Evolutionary conservation across 371 early-diverging fungal species (phyloP), one percentile per base, ranked within the genome.

Genomic region (Apophysomyces sp.): DNA sequence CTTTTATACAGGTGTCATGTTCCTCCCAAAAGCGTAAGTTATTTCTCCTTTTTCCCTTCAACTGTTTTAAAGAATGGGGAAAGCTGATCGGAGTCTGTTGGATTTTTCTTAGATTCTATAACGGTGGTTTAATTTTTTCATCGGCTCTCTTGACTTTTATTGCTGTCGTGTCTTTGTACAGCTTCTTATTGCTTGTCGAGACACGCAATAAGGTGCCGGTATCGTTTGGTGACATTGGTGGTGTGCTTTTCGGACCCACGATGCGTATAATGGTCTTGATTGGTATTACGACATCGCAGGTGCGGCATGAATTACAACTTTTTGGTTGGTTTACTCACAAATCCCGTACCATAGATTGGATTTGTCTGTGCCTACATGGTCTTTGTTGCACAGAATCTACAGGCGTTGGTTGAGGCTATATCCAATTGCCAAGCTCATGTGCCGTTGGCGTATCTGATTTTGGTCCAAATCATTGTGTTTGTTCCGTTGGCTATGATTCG

Each of bases 281-380:
- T 2, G 80, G 87, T 1, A 92, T 94, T 55, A 85, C 89, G 12
- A 57, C 91, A 16, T 86, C 90, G 4, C 94, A 93, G 80, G 82
- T 88, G 61, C 69, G 68, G 7, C 67, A 32, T 57, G 13, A 4
- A 11, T 13, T 44, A 21, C 21, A 6, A 16, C 21, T 44, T 21
- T 21, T 44, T 44, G n/a, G 11, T 15, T 9, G 7, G 5, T 9
- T n/a, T 13, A 24, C 3, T 34, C 15, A 54, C 21, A 24, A 55
- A 41, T 26, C 24, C 40, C 37, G 28, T 52, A 5, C 2, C 62
- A n/a, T n/a, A 88, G 89, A 80, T 89, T 52, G 95, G 95, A 0
- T 94, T 94, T 74, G 87, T 89, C 18, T 91, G 91, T 66, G 94
- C 93, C 3, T 93, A 93, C 72, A 90, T 88, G 81, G 91, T 93